Evolutionary conservation across 257 asterid species (phyloP), one percentile per base, ranked within the genome.

Genomic region (Craterostigma plantagineum): DNA sequence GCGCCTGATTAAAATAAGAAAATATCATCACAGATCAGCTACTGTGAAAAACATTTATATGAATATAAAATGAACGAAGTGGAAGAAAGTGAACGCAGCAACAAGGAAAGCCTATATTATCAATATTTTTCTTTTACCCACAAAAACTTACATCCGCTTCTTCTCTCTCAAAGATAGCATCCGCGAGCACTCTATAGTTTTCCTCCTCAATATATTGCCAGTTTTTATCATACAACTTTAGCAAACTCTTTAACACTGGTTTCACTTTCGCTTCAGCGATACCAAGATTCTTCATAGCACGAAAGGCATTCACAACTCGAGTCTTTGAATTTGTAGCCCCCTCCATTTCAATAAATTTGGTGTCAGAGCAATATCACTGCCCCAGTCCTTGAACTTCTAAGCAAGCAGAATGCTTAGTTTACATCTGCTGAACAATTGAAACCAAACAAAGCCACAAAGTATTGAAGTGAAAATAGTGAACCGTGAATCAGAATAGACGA

Each of bases 191-290:
- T 45, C 91, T 65, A 61, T 76, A 87, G 35, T 74, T 73, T 61
- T 74, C 93, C 45, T 54, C 86, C 62, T 82, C 98, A 50, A 87
- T 87, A 37, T 57, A 90, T 38, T 38, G 73, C 98, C 98, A 87
- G 54, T 82, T 79, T 53, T 76, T 68, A 16, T 76, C 73, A 54
- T 56, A 76, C 69, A 76, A 17, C 58, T 52, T 70, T 63, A 87
- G 53, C 55, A 87, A 73, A 8, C 11, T 38, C 71, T 82, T 76
- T 69, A 87, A 51, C 7, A 82, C 79, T 1, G 86, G 98, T 54
- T 64, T 70, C 65, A 79, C 95, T 65, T 58, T 82, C 16, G 54
- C 71, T 56, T 66, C 71, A 4, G 73, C 7, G 42, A 87, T 69
- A 23, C 93, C 95, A 45, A 87, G 48, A 41, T 42, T 71, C 61